These are phyloP conservation scores for Melaleuca alternifolia DNA, from an alignment of 345 rosid genomes.

Conservation along the genomic window DNA sequence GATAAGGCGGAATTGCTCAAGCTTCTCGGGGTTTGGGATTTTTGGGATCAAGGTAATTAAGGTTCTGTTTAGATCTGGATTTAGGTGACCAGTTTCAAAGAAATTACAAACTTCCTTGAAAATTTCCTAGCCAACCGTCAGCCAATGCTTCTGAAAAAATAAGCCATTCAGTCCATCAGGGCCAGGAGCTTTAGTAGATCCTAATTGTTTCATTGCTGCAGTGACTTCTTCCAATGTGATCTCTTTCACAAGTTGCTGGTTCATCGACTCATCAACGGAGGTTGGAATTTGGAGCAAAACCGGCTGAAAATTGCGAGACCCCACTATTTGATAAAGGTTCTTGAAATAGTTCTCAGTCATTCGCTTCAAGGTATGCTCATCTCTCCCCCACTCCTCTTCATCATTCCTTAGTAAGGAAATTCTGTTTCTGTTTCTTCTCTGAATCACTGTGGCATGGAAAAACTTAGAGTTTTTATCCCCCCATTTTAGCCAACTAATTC, in stretches of 20 bases:
- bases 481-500: accelerated
- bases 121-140: accelerated
- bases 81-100: too few species aligned
- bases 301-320: accelerated
- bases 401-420: not conserved
- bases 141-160: accelerated
- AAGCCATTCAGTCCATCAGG: accelerated
- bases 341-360: not conserved
- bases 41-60: too few species aligned
- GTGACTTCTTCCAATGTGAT: too few species aligned
- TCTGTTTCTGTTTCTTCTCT: not conserved
- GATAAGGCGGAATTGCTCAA: too few species aligned
- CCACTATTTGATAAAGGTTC: accelerated
- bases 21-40: too few species aligned
- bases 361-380: not conserved
- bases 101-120: accelerated
- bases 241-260: too few species aligned
- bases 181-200: too few species aligned
- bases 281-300: not conserved
- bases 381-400: accelerated
- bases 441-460: not conserved
- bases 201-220: too few species aligned
- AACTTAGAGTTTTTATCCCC: not conserved
- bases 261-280: not conserved
- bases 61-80: too few species aligned